Conservation (phyloP, 345 rosid genomes). For the Murraya koenigii region DNA sequence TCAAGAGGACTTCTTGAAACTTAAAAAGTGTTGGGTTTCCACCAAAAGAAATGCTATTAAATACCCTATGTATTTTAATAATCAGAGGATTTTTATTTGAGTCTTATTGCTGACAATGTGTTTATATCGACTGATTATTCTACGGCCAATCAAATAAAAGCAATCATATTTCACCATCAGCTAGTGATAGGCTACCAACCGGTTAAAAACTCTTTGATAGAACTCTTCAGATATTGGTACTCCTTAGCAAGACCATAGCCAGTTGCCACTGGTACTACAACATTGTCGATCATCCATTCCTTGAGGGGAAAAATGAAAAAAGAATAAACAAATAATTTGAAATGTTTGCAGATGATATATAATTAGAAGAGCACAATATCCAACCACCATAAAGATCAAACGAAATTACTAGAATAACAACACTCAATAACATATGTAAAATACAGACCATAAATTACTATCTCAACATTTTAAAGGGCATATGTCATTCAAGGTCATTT, state of each 20-base stretch:
- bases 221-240: slow-evolving; percentile 72
- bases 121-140: background rate
- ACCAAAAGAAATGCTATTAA: background rate
- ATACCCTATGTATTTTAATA: too few relatives aligned
- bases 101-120: background rate
- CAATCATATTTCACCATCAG: background rate
- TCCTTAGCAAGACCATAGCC: slow-evolving; percentile 67
- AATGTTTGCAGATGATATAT: background rate
- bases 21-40: background rate
- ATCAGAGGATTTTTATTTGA: background rate
- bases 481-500: background rate
- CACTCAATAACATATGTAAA: background rate
- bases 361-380: background rate
- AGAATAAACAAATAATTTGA: slow-evolving; percentile 12
- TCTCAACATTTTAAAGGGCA: background rate
- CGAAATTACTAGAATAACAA: background rate
- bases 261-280: slow-evolving; percentile 79
- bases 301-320: slow-evolving; percentile 23
- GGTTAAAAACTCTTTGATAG: slow-evolving; percentile 68
- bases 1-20: too few relatives aligned
- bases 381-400: background rate
- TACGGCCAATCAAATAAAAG: background rate
- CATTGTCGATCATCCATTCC: slow-evolving; percentile 87
- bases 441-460: background rate
- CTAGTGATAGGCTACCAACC: slow-evolving; percentile 39